Percentiles rank a stretch among this genome's conserved stretches.
Evolutionary conservation across 2,329 filamentous ascomycete species (phyloP).

Genomic region (Hypomyces perniciosus): DNA sequence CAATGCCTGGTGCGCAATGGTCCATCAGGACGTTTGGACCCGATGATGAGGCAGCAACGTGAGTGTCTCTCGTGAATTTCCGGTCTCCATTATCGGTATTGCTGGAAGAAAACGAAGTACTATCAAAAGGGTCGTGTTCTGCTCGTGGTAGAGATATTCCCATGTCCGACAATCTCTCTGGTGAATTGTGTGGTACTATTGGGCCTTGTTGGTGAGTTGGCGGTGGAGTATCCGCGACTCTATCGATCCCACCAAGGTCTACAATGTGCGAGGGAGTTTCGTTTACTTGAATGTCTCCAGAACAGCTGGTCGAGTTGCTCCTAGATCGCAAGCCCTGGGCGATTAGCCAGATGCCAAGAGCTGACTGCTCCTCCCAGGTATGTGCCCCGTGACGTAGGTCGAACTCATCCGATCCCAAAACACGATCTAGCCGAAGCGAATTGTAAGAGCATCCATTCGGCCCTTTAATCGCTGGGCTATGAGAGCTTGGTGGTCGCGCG

Average conservation of each 20-base stretch:
- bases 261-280: not conserved
- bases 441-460: conserved; percentile 11
- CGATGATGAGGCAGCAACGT: not conserved
- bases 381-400: conserved; percentile 25
- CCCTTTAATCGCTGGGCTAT: conserved; percentile 7
- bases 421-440: conserved; percentile 12
- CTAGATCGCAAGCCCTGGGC: conserved; percentile 27
- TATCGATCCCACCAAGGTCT: conserved; percentile 14
- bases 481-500: conserved; percentile 2
- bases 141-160: not conserved
- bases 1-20: not conserved
- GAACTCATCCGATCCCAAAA: conserved; percentile 22
- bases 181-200: not conserved
- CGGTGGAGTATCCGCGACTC: conserved; percentile 8
- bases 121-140: not conserved
- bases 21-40: not conserved
- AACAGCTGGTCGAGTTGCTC: conserved; percentile 20
- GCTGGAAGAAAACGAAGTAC: conserved; percentile 2
- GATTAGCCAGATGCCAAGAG: conserved; percentile 32
- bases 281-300: not conserved
- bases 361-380: conserved; percentile 28
- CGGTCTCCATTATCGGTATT: not conserved
- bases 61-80: not conserved
- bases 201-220: conserved; percentile 4
- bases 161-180: not conserved